Conservation (phyloP, 495 filamentous ascomycete species). For the Penicillium simplicissimum region DNA sequence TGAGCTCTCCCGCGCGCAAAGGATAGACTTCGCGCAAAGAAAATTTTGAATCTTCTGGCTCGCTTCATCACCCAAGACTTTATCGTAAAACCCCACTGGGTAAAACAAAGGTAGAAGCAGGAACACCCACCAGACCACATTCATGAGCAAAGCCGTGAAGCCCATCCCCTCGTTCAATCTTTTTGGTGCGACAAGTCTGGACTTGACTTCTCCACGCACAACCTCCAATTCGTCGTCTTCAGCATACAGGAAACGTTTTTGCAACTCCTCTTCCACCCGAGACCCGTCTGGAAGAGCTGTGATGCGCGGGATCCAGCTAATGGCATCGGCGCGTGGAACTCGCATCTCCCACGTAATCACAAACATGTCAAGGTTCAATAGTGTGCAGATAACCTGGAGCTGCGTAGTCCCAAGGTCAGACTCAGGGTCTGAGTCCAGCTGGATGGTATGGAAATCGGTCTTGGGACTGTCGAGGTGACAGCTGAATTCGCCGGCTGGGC, state of each 20-base stretch:
- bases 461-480: constrained; percentile 19
- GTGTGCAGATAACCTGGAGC: constrained; percentile 30
- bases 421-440: constrained; percentile 12
- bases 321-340: constrained; percentile 8
- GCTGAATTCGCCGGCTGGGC: constrained; percentile 33
- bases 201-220: constrained; percentile 1
- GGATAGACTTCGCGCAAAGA: neutral
- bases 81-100: neutral
- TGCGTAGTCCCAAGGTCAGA: constrained; percentile 20
- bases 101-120: neutral
- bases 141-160: neutral
- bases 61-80: neutral
- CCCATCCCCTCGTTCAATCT: neutral
- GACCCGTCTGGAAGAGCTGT: neutral
- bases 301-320: constrained; percentile 34
- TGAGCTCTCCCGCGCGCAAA: neutral
- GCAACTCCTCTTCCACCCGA: neutral
- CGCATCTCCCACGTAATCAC: constrained; percentile 32
- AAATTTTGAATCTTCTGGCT: neutral
- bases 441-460: constrained; percentile 20
- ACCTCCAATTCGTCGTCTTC: neutral
- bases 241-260: constrained; percentile 1
- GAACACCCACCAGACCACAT: neutral
- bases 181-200: neutral
- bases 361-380: constrained; percentile 30